phyloP scores from a whole-genome alignment of 495 filamentous ascomycete genomes.

The Podospora anserina region DNA sequence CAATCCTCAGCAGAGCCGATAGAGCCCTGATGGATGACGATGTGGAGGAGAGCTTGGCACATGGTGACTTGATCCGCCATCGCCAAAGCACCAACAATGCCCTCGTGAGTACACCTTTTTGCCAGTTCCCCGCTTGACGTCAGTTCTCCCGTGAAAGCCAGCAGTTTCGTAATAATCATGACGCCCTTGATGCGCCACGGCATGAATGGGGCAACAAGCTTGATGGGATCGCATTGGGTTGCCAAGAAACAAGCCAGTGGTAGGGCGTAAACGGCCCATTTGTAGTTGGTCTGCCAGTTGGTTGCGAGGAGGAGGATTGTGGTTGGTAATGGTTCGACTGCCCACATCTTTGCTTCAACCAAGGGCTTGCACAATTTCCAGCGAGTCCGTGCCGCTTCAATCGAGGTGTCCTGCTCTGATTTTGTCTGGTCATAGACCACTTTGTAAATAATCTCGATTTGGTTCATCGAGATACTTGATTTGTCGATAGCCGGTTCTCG shows the following conservation, averaged over 20 bases:
- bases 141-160: slow-evolving; percentile 32
- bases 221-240: slow-evolving; percentile 37
- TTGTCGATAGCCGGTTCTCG: slow-evolving; percentile 28
- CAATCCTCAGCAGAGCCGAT: slow-evolving; percentile 35
- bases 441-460: slow-evolving; percentile 28
- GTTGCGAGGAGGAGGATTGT: slow-evolving; percentile 28
- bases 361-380: slow-evolving; percentile 41
- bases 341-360: slow-evolving; percentile 37
- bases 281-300: slow-evolving; percentile 26
- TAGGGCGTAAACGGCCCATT: slow-evolving; percentile 33
- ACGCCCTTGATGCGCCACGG: slow-evolving; percentile 37
- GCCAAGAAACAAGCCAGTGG: slow-evolving; percentile 39
- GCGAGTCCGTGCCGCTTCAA: slow-evolving; percentile 19
- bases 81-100: slow-evolving; percentile 27
- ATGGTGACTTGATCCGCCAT: slow-evolving; percentile 41
- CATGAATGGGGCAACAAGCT: slow-evolving; percentile 37
- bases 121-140: slow-evolving; percentile 23
- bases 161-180: slow-evolving; percentile 38
- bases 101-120: slow-evolving; percentile 21
- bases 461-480: slow-evolving; percentile 15
- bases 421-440: slow-evolving; percentile 15
- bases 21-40: slow-evolving; percentile 33
- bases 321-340: slow-evolving; percentile 38
- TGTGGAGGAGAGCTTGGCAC: slow-evolving; percentile 38
- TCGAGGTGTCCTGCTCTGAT: slow-evolving; percentile 12